Percentiles rank a stretch among this genome's conserved stretches.
phyloP scores from a whole-genome alignment of 1,139 yeast genomes.

The Suhomyces choctaworum region DNA sequence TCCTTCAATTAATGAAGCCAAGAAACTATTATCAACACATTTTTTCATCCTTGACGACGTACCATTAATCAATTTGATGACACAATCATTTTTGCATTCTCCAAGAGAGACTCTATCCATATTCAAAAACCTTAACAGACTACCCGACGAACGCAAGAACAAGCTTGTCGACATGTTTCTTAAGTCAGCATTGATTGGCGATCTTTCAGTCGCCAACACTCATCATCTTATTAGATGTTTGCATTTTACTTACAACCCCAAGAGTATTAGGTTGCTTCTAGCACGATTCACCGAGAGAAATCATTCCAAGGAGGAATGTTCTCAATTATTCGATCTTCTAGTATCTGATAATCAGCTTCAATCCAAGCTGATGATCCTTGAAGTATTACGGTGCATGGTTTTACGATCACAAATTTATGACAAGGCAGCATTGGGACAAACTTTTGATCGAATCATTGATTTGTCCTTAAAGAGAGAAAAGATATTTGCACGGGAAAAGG shows the following conservation, averaged over 20 bases:
- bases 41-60: conserved; percentile 9
- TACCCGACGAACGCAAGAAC: conserved; percentile 5
- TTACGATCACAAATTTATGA: conserved; percentile 20
- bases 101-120: conserved; percentile 2
- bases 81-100: conserved; percentile 4
- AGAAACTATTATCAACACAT: conserved; percentile 8
- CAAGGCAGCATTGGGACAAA: conserved; percentile 11
- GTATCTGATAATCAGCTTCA: conserved; percentile 8
- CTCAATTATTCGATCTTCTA: conserved; percentile 5
- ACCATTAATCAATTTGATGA: conserved; percentile 5
- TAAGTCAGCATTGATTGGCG: background rate
- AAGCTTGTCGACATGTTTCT: conserved; percentile 1
- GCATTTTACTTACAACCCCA: conserved; percentile 6
- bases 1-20: conserved; percentile 6
- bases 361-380: conserved; percentile 24
- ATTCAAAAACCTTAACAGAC: conserved; percentile 2
- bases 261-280: conserved; percentile 4
- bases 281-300: background rate
- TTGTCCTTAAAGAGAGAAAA: conserved; percentile 10
- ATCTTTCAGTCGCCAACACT: background rate
- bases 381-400: conserved; percentile 23
- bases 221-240: conserved; percentile 3
- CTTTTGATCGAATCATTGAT: conserved; percentile 18
- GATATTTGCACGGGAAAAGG: conserved; percentile 7
- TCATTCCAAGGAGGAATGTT: conserved; percentile 1